Evolutionary conservation across 1,284 basidiomycete species (phyloP), one percentile per base, ranked within the genome.

Genomic region (Anthracocystis setariae): DNA sequence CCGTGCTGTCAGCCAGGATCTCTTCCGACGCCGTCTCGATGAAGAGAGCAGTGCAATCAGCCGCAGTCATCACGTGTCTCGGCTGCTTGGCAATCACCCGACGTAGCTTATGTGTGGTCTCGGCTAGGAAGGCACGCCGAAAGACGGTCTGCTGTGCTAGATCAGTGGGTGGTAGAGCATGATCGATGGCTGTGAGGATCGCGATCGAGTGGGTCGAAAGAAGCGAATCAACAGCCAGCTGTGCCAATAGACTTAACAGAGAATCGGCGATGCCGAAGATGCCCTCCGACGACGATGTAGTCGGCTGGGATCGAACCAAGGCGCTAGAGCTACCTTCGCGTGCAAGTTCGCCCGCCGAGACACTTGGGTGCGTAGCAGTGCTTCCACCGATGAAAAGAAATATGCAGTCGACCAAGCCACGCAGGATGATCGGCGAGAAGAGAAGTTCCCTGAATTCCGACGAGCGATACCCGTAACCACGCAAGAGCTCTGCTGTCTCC

Each of bases 391-490:
- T 37, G 37, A 59, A 54, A 2, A 63, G 48, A 18, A 62, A 67
- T 20, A 79, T 52, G 38, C 76, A 76, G 20, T 76, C 74, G 27
- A 80, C 46, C 25, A 81, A 25, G 8, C 54, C 49, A 8, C 78
- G 67, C 21, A 81, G 71, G 17, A 78, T 60, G 37, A 69, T 72
- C 8, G 79, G 74, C 23, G 78, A 69, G 48, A 80, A 77, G 21
- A 81, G 55, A 10, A 80, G 62, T 29, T 79, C 65, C 12, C 55
- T 46, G 29, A 67, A 64, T 3, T 70, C 52, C 7, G 38, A 10
- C 13, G 68, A 74, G 2, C 37, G 29, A 21, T 15, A 3, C 1
- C 67, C 66, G 29, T 79, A 74, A 1, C 25, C 38, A 18, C 63
- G 49, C 23, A 80, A 51, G 13, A 79, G 56, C 13, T 50, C 51